Evolutionary conservation across 257 asterid species (phyloP), one percentile per base, ranked within the genome.

Genomic region (Solanum sejunctum): DNA sequence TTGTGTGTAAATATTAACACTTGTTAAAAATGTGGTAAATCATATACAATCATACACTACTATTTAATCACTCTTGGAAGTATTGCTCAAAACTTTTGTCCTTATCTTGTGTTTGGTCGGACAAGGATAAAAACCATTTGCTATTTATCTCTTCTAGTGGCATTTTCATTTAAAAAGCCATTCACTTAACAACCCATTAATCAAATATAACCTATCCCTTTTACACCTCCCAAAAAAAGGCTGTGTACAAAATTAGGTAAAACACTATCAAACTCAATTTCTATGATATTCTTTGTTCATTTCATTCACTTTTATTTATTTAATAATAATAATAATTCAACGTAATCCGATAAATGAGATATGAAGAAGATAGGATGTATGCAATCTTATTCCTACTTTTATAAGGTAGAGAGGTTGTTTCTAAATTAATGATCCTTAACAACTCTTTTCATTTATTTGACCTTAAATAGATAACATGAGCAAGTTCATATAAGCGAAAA

Each of bases 1-100:
- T 3, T 36, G 41, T 36, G 6, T 49, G 56, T 41, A 32, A 82
- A 67, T 58, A n/a, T 72, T 80, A 88, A 87, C 92, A 89, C 85
- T 85, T 87, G 90, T 86, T 84, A 28, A 77, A 3, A 36, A 23
- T 26, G 64, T 51, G 5, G 17, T 77, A 51, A 82, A 51, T 58
- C 81, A 72, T 51, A 39, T 10, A 69, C 51, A 71, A 81, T 39
- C 23, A 54, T 87, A 6, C 70, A 43, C 77, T 87, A 26, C 61
- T 66, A 82, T 56, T 49, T 66, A 28, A 70, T n/a, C 15, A n/a
- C 61, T 47, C 81, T 66, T n/a, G 83, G 23, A n/a, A 49, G 26
- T 63, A 41, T 58, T 73, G 56, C 58, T 32, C 20, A 32, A 32
- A 52, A 84, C 10, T 39, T 52, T 28, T 81, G 58, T 84, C 21